Percentiles rank a stretch among this genome's conserved stretches.
Conservation (phyloP, 2,329 filamentous ascomycete genomes). For the Chalara sp. region DNA sequence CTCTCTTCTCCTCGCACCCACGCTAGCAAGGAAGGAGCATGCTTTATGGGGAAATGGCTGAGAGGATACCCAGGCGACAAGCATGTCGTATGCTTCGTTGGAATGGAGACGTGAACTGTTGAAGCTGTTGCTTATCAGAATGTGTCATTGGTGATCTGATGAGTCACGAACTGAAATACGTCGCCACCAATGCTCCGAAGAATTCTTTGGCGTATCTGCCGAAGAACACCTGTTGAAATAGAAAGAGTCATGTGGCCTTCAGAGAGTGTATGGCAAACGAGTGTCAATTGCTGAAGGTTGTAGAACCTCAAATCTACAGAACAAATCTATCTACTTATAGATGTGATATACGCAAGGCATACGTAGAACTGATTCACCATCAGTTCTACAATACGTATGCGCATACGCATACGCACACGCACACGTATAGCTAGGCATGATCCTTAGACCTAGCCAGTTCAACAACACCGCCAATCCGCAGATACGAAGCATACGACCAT, state of each 20-base stretch:
- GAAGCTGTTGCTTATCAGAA: conserved; percentile 2
- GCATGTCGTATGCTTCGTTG: conserved; percentile 4
- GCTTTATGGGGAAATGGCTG: background rate
- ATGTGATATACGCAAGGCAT: too few species aligned
- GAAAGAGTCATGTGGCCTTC: too few species aligned
- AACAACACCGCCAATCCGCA: background rate
- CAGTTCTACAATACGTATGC: too few species aligned
- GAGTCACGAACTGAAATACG: conserved; percentile 1
- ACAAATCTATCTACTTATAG: too few species aligned
- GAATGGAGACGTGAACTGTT: background rate
- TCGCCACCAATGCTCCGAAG: background rate
- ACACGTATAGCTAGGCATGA: too few species aligned
- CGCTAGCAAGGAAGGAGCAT: conserved; percentile 1
- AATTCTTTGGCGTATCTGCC: background rate
- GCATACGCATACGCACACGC: too few species aligned
- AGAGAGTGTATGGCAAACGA: too few species aligned
- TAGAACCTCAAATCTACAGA: too few species aligned
- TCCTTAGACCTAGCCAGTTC: too few species aligned
- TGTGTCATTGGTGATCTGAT: background rate
- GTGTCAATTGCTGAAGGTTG: too few species aligned
- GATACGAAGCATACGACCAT: conserved; percentile 1
- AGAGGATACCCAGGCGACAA: conserved; percentile 3
- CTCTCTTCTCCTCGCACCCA: conserved; percentile 1
- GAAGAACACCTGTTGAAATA: too few species aligned
- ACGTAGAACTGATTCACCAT: too few species aligned